Evolutionary conservation across 768 basidiomycete species (phyloP).

Genomic region (Termitomyces eurrhizus): DNA sequence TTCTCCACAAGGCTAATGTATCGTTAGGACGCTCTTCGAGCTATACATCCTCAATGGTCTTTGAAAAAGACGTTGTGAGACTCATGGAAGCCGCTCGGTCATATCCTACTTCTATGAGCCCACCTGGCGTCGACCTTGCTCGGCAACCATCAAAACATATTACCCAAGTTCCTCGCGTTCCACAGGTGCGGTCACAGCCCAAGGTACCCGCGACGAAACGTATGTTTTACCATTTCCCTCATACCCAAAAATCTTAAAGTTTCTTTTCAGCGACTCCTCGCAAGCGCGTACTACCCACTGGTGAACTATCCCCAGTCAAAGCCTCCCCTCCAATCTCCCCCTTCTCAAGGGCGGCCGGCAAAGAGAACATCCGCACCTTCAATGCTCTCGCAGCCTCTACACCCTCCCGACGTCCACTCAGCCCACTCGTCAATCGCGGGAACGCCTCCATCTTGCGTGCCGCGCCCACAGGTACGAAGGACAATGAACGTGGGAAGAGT

Average conservation of each 20-base stretch:
- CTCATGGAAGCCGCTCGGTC: constrained; percentile 32
- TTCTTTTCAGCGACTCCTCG: constrained; percentile 27
- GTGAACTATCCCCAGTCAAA: constrained; percentile 48
- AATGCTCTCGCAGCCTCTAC: constrained; percentile 22
- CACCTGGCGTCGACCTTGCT: constrained; percentile 25
- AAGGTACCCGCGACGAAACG: constrained; percentile 34
- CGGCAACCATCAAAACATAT: constrained; percentile 11
- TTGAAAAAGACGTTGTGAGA: constrained; percentile 46
- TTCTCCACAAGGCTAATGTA: constrained; percentile 2
- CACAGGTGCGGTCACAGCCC: constrained; percentile 42
- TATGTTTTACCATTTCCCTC: constrained; percentile 20
- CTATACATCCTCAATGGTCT: constrained; percentile 41
- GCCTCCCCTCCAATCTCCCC: constrained; percentile 47
- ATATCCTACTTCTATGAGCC: constrained; percentile 25
- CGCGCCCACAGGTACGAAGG: constrained; percentile 10
- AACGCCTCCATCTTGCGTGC: constrained; percentile 17
- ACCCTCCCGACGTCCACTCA: constrained; percentile 29
- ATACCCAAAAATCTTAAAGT: neutral
- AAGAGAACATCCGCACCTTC: constrained; percentile 36
- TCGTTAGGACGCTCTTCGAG: constrained; percentile 43
- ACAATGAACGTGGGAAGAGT: constrained; percentile 21
- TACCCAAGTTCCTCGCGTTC: constrained; percentile 8
- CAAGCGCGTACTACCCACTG: constrained; percentile 32
- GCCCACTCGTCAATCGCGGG: constrained; percentile 22
- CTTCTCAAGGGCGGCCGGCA: constrained; percentile 26